Base-by-base conservation (phyloP, 2,329 filamentous ascomycete genomes). In the Diaporthe humulicola region DNA sequence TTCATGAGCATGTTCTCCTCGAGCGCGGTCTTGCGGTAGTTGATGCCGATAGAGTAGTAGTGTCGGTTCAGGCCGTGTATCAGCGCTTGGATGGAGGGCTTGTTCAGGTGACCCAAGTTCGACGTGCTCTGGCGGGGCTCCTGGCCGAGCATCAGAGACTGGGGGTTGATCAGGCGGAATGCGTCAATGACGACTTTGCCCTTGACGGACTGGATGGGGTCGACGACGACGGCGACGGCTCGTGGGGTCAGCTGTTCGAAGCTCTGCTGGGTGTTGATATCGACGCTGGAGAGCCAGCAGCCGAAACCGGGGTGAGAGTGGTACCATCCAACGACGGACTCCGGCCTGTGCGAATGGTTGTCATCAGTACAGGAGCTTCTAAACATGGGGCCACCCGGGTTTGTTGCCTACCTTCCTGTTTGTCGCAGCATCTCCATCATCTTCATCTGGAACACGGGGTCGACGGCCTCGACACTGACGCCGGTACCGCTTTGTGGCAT, bases 1-100 rank as follows among this genome's bases (percentile, higher is more conserved):
- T 99, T 99, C 97, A 99, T 99, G 81, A 99, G 86, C 97, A 99
- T 99, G 86, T 98, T 98, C 89, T 99, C 97, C 84, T 99, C 97
- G 69, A 99, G 88, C 1, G 95, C 96, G 0, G 96, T 98, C 89
- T 99, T 99, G 82, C 96, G 91, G 86, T 99, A 99, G 86, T 98
- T 96, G 87, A 99, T 98, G 75, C 92, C 96, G 82, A 99, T 99
- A 80, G 95, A 98, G 90, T 99, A 99, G 90, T 99, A 99, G 88
- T 99, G 97, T 81, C 97, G 91, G 88, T 99, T 99, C 58, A 99
- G 90, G 74, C 97, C 97, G 85, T 99, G 97, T 78, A 99, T 99
- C 74, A 99, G 93, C 48, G 97, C 96, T 87, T 99, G 97, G 78
- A 99, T 99, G n/a, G 96, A 98, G 36, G 97, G 97, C 87, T 99